Percentiles rank a stretch among this genome's conserved stretches.
Conservation (phyloP, 805 yeast species). For the Barnettozyma sp. region DNA sequence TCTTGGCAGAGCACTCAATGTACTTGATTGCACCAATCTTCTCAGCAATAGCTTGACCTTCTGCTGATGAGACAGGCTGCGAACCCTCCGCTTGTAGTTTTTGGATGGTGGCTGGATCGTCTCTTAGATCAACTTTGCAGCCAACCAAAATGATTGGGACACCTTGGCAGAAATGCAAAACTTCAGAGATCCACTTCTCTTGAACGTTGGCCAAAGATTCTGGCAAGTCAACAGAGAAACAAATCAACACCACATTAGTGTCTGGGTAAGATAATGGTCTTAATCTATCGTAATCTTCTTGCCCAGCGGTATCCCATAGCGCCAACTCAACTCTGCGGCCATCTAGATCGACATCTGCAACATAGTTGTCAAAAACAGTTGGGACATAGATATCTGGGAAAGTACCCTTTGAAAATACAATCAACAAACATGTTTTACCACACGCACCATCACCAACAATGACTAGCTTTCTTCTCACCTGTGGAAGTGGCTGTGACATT, state of each 20-base stretch:
- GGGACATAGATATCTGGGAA: slow-evolving; percentile 95
- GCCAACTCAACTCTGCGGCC: slow-evolving; percentile 92
- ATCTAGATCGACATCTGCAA: slow-evolving; percentile 89
- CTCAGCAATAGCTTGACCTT: slow-evolving; percentile 82
- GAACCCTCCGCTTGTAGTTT: slow-evolving; percentile 66
- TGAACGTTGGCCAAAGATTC: slow-evolving; percentile 90
- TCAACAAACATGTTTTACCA: slow-evolving; percentile 89
- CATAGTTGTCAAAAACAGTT: slow-evolving; percentile 95
- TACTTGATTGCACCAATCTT: slow-evolving; percentile 84
- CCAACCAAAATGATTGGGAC: slow-evolving; percentile 91
- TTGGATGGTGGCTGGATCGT: slow-evolving; percentile 72
- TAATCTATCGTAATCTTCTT: slow-evolving; percentile 92
- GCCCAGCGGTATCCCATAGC: slow-evolving; percentile 98
- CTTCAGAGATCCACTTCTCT: slow-evolving; percentile 95
- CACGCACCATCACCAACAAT: slow-evolving; percentile 98
- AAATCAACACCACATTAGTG: slow-evolving; percentile 83
- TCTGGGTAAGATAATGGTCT: slow-evolving; percentile 91
- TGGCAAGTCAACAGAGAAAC: slow-evolving; percentile 87
- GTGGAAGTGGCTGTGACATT: slow-evolving; percentile 26
- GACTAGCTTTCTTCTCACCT: slow-evolving; percentile 70
- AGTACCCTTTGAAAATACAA: slow-evolving; percentile 78
- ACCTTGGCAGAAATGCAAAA: slow-evolving; percentile 88
- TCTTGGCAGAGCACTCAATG: slow-evolving; percentile 88
- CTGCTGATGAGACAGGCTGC: slow-evolving; percentile 73
- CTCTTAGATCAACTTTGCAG: slow-evolving; percentile 84